These are phyloP conservation scores for Primulina eburnea DNA, from an alignment of 257 asterid species.

Conservation along the genomic window DNA sequence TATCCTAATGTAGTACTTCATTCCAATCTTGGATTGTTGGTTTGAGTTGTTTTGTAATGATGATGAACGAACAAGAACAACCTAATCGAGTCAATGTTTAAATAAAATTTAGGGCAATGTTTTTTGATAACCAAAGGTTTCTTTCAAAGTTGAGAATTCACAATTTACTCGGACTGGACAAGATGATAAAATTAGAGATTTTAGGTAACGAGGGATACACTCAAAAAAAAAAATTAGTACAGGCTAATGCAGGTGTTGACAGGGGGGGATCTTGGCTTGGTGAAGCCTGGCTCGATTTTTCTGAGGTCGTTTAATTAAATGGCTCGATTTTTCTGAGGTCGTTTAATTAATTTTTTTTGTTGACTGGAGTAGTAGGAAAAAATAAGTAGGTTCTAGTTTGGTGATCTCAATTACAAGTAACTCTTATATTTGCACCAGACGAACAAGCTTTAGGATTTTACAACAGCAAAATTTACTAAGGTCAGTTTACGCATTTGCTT, in stretches of 20 bases:
- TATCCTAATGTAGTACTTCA: neutral
- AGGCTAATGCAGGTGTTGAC: no score
- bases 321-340: no score
- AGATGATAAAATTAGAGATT: no score
- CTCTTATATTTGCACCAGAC: neutral
- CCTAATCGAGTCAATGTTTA: neutral
- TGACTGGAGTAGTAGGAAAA: neutral
- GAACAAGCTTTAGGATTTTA: neutral
- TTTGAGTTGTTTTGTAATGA: neutral
- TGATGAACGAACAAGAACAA: neutral
- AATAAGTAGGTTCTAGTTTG: neutral
- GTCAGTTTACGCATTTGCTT: no score
- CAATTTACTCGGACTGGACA: no score
- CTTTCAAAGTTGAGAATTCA: neutral
- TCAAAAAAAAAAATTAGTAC: no score
- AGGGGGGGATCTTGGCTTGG: neutral
- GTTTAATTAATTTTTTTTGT: neutral
- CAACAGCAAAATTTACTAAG: neutral
- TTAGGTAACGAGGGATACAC: no score
- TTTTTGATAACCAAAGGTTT: neutral
- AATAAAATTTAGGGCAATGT: neutral
- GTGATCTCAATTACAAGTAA: neutral
- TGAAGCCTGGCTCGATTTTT: no score
- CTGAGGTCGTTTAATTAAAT: no score
- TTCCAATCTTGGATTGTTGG: neutral